Evolutionary conservation across 2,329 filamentous ascomycete species (phyloP).

Genomic region (Penicillium sp.): DNA sequence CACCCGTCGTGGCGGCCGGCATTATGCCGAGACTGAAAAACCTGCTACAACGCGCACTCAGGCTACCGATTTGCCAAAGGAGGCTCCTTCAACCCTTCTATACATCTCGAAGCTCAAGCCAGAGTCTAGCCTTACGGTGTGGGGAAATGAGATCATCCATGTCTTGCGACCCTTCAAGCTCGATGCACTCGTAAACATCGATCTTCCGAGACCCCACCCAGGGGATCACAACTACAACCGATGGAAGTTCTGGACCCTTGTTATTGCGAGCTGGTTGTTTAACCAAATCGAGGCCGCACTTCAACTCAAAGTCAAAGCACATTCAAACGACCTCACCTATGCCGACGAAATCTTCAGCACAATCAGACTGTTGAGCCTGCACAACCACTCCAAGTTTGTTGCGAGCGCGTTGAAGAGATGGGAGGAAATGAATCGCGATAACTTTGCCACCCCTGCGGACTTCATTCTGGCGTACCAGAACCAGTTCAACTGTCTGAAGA

Average conservation of each 20-base stretch:
- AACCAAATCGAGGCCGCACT: not conserved
- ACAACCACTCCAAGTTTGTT: not conserved
- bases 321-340: not conserved
- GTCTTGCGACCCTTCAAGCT: not conserved
- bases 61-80: not conserved
- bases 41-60: not conserved
- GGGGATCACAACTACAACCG: not conserved
- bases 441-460: not conserved
- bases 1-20: not conserved
- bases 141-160: not conserved
- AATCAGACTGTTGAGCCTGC: not conserved
- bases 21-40: too few relatives aligned
- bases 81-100: not conserved
- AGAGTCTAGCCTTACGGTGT: not conserved
- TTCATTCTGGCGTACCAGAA: constrained; percentile 5
- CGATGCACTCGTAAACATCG: not conserved
- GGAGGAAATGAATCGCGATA: not conserved
- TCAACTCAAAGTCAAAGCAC: not conserved
- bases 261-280: not conserved
- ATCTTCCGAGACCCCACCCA: not conserved
- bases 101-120: not conserved
- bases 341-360: not conserved
- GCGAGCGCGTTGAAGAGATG: not conserved
- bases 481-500: constrained; percentile 2
- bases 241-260: constrained; percentile 4